Base-by-base conservation (phyloP, 129 eudicot species). In the Flaveria trinervia region DNA sequence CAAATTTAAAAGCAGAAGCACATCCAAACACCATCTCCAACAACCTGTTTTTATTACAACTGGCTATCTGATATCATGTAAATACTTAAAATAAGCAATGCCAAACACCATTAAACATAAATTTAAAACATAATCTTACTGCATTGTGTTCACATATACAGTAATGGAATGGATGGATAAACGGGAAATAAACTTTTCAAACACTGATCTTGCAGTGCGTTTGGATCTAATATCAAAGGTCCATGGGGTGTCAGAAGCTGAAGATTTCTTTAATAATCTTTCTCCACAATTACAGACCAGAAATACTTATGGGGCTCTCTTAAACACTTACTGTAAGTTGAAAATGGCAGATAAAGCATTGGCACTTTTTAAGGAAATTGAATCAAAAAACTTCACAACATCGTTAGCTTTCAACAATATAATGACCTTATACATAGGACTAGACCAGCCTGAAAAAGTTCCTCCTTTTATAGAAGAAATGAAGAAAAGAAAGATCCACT, bases 121-220 rank as follows among this genome's bases (percentile, higher is more conserved):
- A 52, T 30, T 65, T 30, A 0, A 0, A 30, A 30, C 3, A 30
- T 30, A 52, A 74, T 57, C 60, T 67, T 60, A 23, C 52, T 55
- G 28, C 56, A 36, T 18, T 8, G 51, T 66, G 48, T 28, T 30
- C 36, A 30, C 36, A 30, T 30, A 30, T 30, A 33, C 81, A 93
- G 85, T 93, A 75, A 85, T 93, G 87, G 92, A 93, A 74, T 93
- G 98, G 98, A 90, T 93, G 97, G 88, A 88, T 48, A 72, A 45
- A 25, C 76, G 89, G 54, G 80, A 76, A 9, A 54, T 83, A 6
- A 72, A 82, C 81, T 82, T 78, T 64, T 51, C 84, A 10, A 71
- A 72, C 71, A 18, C 33, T 0, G 96, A 93, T 64, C 11, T 85
- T 79, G 89, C 96, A 13, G 62, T 84, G 18, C 86, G 85, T 25